These are phyloP conservation scores for Carallia brachiata DNA, from an alignment of 345 rosid species.

Conservation along the genomic window DNA sequence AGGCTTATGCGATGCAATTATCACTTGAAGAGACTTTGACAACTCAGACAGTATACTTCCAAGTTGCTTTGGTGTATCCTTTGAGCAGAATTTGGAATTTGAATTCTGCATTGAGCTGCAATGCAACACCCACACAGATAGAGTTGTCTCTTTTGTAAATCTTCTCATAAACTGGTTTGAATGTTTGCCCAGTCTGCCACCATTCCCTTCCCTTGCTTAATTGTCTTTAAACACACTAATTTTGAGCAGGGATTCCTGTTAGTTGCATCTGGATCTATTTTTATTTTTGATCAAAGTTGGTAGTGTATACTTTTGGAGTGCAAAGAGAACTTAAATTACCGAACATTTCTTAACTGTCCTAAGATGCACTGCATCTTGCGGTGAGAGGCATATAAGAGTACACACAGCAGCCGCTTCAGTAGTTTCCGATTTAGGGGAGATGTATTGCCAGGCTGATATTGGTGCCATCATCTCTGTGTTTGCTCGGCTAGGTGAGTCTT, in stretches of 20 bases:
- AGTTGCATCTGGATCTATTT: not conserved
- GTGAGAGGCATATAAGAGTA: conserved; percentile 98
- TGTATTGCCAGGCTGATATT: conserved; percentile 92
- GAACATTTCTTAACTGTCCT: conserved; percentile 48
- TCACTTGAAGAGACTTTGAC: conserved; percentile 84
- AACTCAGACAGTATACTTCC: conserved; percentile 82
- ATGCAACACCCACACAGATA: not conserved
- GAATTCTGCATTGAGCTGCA: not conserved
- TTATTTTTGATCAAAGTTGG: not conserved
- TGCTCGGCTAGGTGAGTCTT: conserved; percentile 70
- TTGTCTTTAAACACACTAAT: no score
- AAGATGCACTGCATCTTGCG: conserved; percentile 98
- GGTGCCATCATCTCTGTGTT: conserved; percentile 84
- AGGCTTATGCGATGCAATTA: conserved; percentile 95
- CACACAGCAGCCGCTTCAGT: conserved; percentile 92
- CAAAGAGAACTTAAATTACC: not conserved
- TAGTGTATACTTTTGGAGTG: not conserved
- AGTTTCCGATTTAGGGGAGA: conserved; percentile 85
- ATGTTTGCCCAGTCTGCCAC: no score
- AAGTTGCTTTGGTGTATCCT: conserved; percentile 99
- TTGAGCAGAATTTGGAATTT: conserved; percentile 8
- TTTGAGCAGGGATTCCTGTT: not conserved
- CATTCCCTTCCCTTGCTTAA: no score
- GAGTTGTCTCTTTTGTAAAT: not conserved
- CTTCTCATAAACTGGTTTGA: not conserved